phyloP scores from a whole-genome alignment of 208 protist genomes.

The Leishmania major region DNA sequence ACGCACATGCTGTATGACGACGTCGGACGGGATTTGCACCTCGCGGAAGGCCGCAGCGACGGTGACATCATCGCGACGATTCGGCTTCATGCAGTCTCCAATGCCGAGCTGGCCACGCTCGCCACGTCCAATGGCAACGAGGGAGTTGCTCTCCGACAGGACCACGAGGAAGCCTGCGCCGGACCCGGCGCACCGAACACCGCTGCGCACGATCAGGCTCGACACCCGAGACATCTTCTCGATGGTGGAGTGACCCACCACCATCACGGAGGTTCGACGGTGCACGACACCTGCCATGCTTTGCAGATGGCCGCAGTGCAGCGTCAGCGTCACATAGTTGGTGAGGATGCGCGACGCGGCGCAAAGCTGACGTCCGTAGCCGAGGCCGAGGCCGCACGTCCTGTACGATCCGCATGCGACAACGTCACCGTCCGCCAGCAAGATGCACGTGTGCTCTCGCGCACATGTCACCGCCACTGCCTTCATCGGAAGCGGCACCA shows the following conservation, averaged over 20 bases:
- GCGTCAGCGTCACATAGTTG: slow-evolving; percentile 54
- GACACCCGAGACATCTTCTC: slow-evolving; percentile 47
- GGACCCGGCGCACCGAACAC: slow-evolving; percentile 39
- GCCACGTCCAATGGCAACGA: slow-evolving; percentile 51
- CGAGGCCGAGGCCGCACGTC: slow-evolving; percentile 48
- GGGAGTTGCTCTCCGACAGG: slow-evolving; percentile 45
- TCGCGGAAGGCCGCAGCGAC: slow-evolving; percentile 25
- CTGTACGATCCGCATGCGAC: slow-evolving; percentile 62
- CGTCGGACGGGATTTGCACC: slow-evolving; percentile 32
- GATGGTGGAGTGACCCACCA: slow-evolving; percentile 36
- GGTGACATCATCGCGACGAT: slow-evolving; percentile 24
- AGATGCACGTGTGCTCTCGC: slow-evolving; percentile 58
- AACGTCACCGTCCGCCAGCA: slow-evolving; percentile 75
- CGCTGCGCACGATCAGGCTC: slow-evolving; percentile 35
- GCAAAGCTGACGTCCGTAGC: slow-evolving; percentile 36
- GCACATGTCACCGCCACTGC: slow-evolving; percentile 68
- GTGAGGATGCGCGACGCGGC: slow-evolving; percentile 51
- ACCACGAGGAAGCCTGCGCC: slow-evolving; percentile 67
- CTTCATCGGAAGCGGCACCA: slow-evolving; percentile 42
- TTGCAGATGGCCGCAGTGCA: slow-evolving; percentile 48
- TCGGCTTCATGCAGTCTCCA: slow-evolving; percentile 38
- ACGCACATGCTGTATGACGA: slow-evolving; percentile 34
- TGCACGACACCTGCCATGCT: slow-evolving; percentile 40
- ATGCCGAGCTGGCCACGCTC: slow-evolving; percentile 66
- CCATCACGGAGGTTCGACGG: slow-evolving; percentile 43